A percentile compares a stretch with the other conserved stretches of the same genome.
phyloP scores from a whole-genome alignment of 306 rosid genomes.

The Cercis canadensis region DNA sequence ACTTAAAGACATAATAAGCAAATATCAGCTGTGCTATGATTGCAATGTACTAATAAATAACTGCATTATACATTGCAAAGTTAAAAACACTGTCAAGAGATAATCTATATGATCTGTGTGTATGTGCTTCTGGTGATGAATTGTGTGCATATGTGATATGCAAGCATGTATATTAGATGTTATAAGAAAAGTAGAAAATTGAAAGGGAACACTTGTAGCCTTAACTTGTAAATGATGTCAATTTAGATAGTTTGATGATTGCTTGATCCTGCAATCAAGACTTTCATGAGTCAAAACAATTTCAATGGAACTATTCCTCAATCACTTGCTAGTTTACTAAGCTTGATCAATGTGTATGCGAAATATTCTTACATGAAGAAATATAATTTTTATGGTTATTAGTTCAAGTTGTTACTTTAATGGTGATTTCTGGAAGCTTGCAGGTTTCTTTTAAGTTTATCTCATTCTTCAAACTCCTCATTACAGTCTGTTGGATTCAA shows the following conservation, averaged over 20 bases:
- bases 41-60: too few relatives aligned
- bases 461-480: conserved; percentile 36
- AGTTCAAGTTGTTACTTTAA: not conserved
- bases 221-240: not conserved
- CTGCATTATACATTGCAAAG: not conserved
- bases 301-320: conserved; percentile 78
- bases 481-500: conserved; percentile 77
- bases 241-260: too few relatives aligned
- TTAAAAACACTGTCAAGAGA: not conserved
- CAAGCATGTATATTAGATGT: conserved; percentile 9
- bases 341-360: conserved; percentile 72
- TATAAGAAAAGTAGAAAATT: not conserved
- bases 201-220: not conserved
- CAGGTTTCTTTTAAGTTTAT: conserved; percentile 28
- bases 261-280: too few relatives aligned
- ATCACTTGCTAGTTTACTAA: conserved; percentile 64
- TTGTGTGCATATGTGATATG: too few relatives aligned
- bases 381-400: not conserved
- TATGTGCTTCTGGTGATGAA: conserved; percentile 5
- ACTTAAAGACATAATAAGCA: too few relatives aligned
- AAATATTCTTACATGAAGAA: conserved; percentile 29
- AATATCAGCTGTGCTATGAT: too few relatives aligned
- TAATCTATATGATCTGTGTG: conserved; percentile 1
- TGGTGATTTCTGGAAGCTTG: conserved; percentile 5
- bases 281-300: conserved; percentile 71